Base-by-base conservation (phyloP, 345 rosid species). In the Schrenkiella parvula region DNA sequence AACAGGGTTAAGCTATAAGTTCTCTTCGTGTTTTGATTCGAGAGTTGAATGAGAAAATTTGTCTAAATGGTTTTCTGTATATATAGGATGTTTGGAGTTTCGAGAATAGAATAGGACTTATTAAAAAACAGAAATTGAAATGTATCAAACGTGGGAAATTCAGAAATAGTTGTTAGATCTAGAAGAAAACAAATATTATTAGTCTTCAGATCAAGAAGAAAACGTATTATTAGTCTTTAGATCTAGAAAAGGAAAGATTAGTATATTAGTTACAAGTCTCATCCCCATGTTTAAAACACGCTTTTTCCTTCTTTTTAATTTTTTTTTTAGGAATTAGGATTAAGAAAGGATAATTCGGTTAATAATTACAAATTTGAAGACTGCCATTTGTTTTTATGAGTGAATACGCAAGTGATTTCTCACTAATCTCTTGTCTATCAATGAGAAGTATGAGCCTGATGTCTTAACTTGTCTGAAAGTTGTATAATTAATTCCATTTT, bases 231-330 rank as follows among this genome's bases (percentile, higher is more conserved):
- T 66, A 73, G 48, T 64, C 17, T 47, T 29, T 19, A 18, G 58
- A 73, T 73, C 64, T 63, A 63, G n/a, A 15, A 41, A 29, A 42
- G 35, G 22, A 53, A 53, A 63, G 2, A 46, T 46, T 46, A 18
- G 62, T 62, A 41, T 52, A 72, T 51, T 15, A 54, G 46, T 52
- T 22, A 22, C 39, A 64, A 4, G 39, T 64, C 35, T 6, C 60
- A 51, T 51, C 22, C 25, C 22, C 62, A 66, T 58, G 72, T 57
- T 74, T 66, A n/a, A 66, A 66, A 66, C 78, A 74, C 53, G 78
- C 4, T 46, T 35, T 13, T 19, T 25, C 56, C 34, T 44, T 25
- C n/a, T n/a, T n/a, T n/a, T n/a, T n/a, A n/a, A n/a, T 2, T 9
- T 6, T 14, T 41, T 54, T 31, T 34, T 14, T 39, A 26, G 2